Evolutionary conservation across 2,329 filamentous ascomycete genomes (phyloP).

Genomic region (Ceratocystiopsis sp.): DNA sequence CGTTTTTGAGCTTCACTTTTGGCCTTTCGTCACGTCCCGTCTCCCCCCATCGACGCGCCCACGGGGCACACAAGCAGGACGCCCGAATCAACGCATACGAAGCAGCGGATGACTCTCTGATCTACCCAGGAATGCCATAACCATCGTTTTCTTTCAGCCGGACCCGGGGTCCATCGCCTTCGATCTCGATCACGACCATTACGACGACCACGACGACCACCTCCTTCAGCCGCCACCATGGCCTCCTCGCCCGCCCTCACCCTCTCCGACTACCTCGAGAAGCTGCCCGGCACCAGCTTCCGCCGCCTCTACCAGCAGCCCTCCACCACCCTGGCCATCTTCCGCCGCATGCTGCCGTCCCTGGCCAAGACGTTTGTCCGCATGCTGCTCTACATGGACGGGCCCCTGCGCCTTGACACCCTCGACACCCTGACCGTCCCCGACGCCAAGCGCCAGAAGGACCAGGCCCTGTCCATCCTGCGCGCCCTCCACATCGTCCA

Average conservation of each 20-base stretch:
- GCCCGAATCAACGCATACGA: too few species aligned
- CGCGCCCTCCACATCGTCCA: conserved; percentile 74
- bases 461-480: conserved; percentile 68
- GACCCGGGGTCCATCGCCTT: too few species aligned
- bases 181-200: too few species aligned
- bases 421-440: conserved; percentile 77
- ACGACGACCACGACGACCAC: background rate
- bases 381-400: conserved; percentile 80
- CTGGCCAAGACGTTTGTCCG: conserved; percentile 92
- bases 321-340: conserved; percentile 86
- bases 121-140: too few species aligned
- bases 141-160: too few species aligned
- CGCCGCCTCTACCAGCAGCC: conserved; percentile 88
- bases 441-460: conserved; percentile 48
- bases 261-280: conserved; percentile 82
- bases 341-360: conserved; percentile 90
- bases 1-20: too few species aligned
- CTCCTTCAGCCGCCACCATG: conserved; percentile 19
- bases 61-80: too few species aligned
- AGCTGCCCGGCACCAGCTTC: conserved; percentile 77
- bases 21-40: too few species aligned
- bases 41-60: too few species aligned
- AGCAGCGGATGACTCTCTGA: too few species aligned
- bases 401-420: conserved; percentile 60
- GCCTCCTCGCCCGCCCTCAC: conserved; percentile 35